Percentiles rank a stretch among this genome's conserved stretches.
Evolutionary conservation across 306 rosid species (phyloP).

Genomic region (Vigna unguiculata): DNA sequence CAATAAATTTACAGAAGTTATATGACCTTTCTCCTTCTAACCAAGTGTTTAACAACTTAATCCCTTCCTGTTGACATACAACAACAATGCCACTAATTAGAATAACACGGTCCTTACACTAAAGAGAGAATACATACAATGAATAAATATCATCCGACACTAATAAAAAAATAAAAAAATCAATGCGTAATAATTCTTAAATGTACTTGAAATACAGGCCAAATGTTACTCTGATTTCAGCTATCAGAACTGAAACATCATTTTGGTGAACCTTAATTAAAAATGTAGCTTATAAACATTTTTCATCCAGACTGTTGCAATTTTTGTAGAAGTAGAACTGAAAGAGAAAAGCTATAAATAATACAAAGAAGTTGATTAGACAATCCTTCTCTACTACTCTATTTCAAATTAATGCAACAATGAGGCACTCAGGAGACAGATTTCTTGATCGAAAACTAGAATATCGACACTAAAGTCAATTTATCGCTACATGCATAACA

Average conservation of each 20-base stretch:
- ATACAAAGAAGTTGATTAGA: background rate
- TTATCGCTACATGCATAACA: conserved; percentile 1
- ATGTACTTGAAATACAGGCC: background rate
- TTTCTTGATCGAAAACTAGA: conserved; percentile 1
- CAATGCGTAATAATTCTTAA: background rate
- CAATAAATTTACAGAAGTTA: conserved; percentile 76
- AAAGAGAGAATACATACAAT: background rate
- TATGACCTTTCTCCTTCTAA: conserved; percentile 81
- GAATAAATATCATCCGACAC: conserved; percentile 28
- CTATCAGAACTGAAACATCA: conserved; percentile 4
- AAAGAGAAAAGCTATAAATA: background rate
- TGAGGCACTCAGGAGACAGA: background rate
- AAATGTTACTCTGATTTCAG: conserved; percentile 35
- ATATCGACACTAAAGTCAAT: conserved; percentile 11
- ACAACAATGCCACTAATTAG: conserved; percentile 8
- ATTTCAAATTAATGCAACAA: conserved; percentile 26
- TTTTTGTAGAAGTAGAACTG: conserved; percentile 22
- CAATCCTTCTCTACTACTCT: background rate
- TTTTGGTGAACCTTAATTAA: background rate
- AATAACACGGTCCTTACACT: conserved; percentile 15
- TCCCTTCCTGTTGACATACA: conserved; percentile 69
- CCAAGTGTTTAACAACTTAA: conserved; percentile 86
- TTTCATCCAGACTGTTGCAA: background rate
- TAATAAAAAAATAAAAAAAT: conserved; percentile 3
- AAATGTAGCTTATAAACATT: background rate